phyloP scores from a whole-genome alignment of 2,329 filamentous ascomycete species.

The Aspergillus fijiensis region DNA sequence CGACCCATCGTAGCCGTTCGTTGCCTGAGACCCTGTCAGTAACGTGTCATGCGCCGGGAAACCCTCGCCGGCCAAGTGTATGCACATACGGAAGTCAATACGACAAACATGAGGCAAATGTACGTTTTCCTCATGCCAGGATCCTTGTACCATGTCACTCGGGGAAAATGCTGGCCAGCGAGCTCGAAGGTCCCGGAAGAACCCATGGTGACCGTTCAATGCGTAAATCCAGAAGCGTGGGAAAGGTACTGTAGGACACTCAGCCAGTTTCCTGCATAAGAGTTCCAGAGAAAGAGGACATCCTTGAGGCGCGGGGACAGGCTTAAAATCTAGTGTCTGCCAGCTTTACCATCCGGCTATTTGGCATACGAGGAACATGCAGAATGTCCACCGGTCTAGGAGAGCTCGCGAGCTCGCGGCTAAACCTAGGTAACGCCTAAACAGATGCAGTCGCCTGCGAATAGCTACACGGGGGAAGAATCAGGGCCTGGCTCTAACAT shows the following conservation, averaged over 20 bases:
- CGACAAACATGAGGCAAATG: conserved; percentile 22
- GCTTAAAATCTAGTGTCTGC: neutral
- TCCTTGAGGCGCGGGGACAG: neutral
- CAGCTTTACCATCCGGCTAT: neutral
- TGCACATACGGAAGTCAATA: conserved; percentile 22
- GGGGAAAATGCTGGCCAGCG: conserved; percentile 23
- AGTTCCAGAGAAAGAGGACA: neutral
- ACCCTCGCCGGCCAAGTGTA: neutral
- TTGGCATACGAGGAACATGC: neutral
- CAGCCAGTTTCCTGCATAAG: neutral
- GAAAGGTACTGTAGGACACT: neutral
- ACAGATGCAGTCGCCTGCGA: neutral
- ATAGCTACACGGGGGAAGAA: neutral
- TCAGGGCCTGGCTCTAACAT: neutral
- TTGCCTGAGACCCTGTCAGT: neutral
- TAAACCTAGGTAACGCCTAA: neutral
- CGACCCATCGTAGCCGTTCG: conserved; percentile 47
- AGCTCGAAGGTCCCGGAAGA: conserved; percentile 18
- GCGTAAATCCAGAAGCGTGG: neutral
- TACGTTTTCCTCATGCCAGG: conserved; percentile 25
- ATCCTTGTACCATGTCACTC: conserved; percentile 27
- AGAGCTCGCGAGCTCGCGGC: neutral
- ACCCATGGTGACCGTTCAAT: conserved; percentile 10
- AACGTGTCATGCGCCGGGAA: neutral
- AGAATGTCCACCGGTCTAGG: neutral